Evolutionary conservation across 2,329 filamentous ascomycete species (phyloP), one percentile per base, ranked within the genome.

Genomic region (Cladorrhinum sp.): DNA sequence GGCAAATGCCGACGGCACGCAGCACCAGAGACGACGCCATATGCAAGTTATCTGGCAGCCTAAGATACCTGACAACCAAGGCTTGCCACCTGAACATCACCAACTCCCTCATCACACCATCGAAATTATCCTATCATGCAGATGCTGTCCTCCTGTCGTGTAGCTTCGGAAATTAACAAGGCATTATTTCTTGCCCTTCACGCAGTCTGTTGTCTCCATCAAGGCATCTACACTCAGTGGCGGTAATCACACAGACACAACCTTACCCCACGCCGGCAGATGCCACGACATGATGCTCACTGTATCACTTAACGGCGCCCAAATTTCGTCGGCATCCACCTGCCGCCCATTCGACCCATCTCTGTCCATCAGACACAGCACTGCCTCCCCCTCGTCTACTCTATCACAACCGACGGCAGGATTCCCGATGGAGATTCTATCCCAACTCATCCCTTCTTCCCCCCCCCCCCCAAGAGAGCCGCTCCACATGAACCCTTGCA

Each of bases 41-140:
- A 32, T 58, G 55, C 55, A 58, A 52, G 48, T 51, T 51, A 58
- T 57, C 10, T 50, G 49, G 55, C 55, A 58, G 55, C 55, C 48
- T 58, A 58, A 50, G 55, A 29, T 49, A 36, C 38, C 38, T 24
- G 50, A 24, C 38, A 22, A 10, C 23, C 32, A 13, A 18, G 12
- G 1, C 24, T 18, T 10, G 10, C 24, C 23, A 6, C 25, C 49
- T 5, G 13, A 24, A n/a, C 10, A 50, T 24, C 12, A 7, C 20
- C 29, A 55, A 16, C 20, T 24, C 22, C 23, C 23, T 20, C 38
- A 16, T 36, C 9, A 10, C 50, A 27, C n/a, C 54, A 50, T 50
- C 13, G 16, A 16, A 2, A 50, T 22, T 29, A 53, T 20, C 50
- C 50, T 53, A 24, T n/a, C 27, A 24, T 13, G 32, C 16, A 45